Base-by-base conservation (phyloP, 768 basidiomycete genomes). In the Scleroderma citrinum region DNA sequence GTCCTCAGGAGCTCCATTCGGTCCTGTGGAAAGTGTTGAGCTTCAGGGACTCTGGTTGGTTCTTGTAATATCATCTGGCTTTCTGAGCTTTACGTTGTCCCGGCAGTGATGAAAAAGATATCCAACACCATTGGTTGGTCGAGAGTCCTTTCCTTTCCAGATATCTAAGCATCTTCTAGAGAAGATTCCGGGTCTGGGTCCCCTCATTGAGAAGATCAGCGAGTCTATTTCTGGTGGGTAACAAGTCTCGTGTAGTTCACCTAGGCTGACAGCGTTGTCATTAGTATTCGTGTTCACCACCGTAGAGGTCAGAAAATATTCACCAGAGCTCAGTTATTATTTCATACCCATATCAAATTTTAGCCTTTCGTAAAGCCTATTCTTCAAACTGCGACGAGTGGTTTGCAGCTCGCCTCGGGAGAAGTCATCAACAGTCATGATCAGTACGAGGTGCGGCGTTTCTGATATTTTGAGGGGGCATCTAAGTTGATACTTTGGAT, bases 11-110 rank as follows among this genome's bases (percentile, higher is more conserved):
- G 65, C 56, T 95, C 44, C 90, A 93, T 63, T 69, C 78, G 2
- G 80, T 83, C 3, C 68, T 94, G 19, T 94, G 92, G 91, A 81
- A 90, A 68, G 81, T 95, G 6, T 65, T 97, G 62, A 82, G 74
- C 23, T 94, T 94, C 69, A 75, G 91, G 44, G 92, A 95, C 68
- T 81, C 81, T 5, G 79, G 83, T 83, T 17, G 37, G 29, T 44
- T 34, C 14, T 17, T 51, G 24, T 14, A 38, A 7, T 34, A 29
- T 26, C 13, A n/a, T 8, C 23, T 46, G 14, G 11, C 38, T 14
- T 53, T 16, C 19, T 23, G 30, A 51, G 24, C 21, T 36, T 23
- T 34, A 52, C 11, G 46, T 32, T 23, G 30, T 32, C 16, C n/a
- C 5, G 17, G 8, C 16, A 79, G 80, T 87, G 24, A 76, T 81